Evolutionary conservation across 306 rosid species (phyloP).

Genomic region (Dalbergia oliveri): DNA sequence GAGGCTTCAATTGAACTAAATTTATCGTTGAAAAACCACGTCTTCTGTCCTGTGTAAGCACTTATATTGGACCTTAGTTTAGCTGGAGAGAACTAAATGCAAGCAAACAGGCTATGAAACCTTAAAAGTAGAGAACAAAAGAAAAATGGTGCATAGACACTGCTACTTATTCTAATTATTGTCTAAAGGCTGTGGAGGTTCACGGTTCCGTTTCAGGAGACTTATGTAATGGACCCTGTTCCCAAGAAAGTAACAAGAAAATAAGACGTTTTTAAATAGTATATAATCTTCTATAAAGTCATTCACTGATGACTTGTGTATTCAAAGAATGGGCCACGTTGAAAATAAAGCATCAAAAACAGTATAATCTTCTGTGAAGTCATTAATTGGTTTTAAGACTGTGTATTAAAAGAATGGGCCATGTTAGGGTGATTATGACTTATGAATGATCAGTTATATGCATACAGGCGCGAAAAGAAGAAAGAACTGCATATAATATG

Average conservation of each 20-base stretch:
- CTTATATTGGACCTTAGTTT: not conserved
- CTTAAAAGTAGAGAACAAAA: not conserved
- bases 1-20: conserved; percentile 21
- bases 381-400: conserved; percentile 41
- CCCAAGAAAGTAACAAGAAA: conserved; percentile 24
- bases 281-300: conserved; percentile 28
- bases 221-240: conserved; percentile 31
- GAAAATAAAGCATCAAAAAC: conserved; percentile 28
- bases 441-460: conserved; percentile 17
- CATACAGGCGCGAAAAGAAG: not conserved
- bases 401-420: conserved; percentile 14
- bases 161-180: no score
- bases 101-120: not conserved
- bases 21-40: not conserved
- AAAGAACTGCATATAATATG: not conserved
- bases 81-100: not conserved
- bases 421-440: conserved; percentile 41
- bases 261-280: not conserved
- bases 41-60: not conserved
- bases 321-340: conserved; percentile 47
- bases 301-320: conserved; percentile 30
- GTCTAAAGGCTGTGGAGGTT: not conserved
- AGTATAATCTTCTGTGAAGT: conserved; percentile 7
- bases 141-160: not conserved
- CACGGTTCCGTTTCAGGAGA: not conserved